Evolutionary conservation across 2,329 filamentous ascomycete genomes (phyloP).

Genomic region (Apiospora aurea): DNA sequence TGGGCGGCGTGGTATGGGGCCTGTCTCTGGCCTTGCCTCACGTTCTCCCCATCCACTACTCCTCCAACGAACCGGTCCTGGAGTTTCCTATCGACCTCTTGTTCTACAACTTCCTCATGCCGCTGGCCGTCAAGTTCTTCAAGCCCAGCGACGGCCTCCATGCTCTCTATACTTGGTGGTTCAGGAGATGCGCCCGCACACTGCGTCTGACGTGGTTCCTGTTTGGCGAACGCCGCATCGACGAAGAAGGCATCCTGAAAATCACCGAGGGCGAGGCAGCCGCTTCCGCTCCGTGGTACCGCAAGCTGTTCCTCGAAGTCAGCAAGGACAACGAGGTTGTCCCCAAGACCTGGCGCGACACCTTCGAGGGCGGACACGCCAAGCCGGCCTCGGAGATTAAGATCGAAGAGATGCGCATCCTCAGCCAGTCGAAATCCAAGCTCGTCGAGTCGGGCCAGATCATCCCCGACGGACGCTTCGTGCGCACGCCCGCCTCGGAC

Average conservation of each 20-base stretch:
- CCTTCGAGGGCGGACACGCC: constrained; percentile 56
- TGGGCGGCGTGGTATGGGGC: constrained; percentile 97
- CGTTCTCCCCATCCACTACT: constrained; percentile 91
- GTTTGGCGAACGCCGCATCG: constrained; percentile 80
- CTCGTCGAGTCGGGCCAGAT: constrained; percentile 54
- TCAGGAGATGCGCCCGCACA: constrained; percentile 80
- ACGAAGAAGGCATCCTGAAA: constrained; percentile 79
- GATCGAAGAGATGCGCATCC: constrained; percentile 24
- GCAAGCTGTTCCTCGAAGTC: constrained; percentile 55
- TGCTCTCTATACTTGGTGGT: constrained; percentile 94
- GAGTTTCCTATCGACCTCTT: constrained; percentile 94
- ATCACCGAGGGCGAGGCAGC: constrained; percentile 47
- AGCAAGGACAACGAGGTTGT: constrained; percentile 51
- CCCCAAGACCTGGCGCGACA: constrained; percentile 64
- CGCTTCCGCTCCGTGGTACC: constrained; percentile 47
- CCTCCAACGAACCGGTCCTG: constrained; percentile 87
- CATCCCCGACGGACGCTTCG: constrained; percentile 78
- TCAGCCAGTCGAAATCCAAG: constrained; percentile 43
- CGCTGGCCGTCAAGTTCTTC: constrained; percentile 82
- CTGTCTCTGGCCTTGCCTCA: constrained; percentile 71
- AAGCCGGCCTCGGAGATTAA: constrained; percentile 46
- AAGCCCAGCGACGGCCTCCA: constrained; percentile 86
- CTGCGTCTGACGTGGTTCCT: constrained; percentile 91
- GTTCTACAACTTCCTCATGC: constrained; percentile 97
- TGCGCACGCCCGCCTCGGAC: constrained; percentile 92